phyloP scores from a whole-genome alignment of 176 grass and related monocot species.

The Ampelocalamus luodianensis region DNA sequence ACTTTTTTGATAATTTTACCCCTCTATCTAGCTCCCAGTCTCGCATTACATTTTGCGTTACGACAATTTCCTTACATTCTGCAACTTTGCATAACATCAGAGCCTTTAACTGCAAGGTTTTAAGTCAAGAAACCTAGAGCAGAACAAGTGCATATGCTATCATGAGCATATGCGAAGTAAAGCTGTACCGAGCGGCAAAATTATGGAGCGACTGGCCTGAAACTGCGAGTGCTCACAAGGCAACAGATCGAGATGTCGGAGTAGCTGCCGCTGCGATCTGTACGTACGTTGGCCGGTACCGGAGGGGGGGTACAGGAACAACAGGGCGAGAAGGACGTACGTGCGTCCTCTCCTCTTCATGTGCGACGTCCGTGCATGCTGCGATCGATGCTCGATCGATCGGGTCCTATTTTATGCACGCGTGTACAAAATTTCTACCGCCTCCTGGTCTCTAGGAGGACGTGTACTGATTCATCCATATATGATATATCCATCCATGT shows the following conservation, averaged over 20 bases:
- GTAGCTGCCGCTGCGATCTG: neutral
- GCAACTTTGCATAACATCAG: too few relatives aligned
- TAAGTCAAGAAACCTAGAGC: neutral
- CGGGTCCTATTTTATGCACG: neutral
- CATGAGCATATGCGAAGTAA: neutral
- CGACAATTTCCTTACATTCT: slow-evolving; percentile 3
- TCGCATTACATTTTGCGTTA: neutral
- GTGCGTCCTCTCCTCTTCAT: slow-evolving; percentile 33
- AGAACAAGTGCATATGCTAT: slow-evolving; percentile 1
- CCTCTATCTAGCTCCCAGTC: neutral
- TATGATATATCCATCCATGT: neutral
- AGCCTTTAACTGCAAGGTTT: slow-evolving; percentile 13
- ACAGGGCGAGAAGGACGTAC: slow-evolving; percentile 38
- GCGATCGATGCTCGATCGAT: neutral
- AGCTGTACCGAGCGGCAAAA: slow-evolving; percentile 11
- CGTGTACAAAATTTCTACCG: neutral
- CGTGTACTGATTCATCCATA: neutral
- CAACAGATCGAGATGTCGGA: slow-evolving; percentile 32
- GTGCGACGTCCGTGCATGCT: slow-evolving; percentile 11
- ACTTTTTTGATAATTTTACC: too few relatives aligned
- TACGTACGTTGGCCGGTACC: slow-evolving; percentile 1
- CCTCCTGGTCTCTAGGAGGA: neutral
- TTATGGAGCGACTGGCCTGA: neutral
- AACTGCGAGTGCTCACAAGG: slow-evolving; percentile 38
- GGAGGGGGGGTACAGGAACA: slow-evolving; percentile 15